phyloP scores from a whole-genome alignment of 169 alveolate species.

The Eimeria necatrix region DNA sequence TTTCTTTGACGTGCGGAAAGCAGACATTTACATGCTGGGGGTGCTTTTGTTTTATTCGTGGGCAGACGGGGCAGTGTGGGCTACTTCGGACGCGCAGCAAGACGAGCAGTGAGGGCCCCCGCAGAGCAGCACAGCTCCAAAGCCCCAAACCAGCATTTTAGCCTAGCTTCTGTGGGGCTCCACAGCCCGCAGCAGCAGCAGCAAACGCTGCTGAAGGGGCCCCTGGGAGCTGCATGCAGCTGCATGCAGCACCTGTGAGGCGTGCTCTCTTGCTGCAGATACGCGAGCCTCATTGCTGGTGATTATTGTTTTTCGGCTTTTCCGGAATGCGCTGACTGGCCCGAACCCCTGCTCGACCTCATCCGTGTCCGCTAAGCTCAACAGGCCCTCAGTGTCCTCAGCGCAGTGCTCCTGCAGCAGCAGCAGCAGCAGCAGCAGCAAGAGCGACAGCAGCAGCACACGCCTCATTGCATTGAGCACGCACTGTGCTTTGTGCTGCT shows the following conservation, averaged over 20 bases:
- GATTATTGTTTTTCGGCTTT: conserved; percentile 7
- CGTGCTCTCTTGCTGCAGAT: conserved; percentile 20
- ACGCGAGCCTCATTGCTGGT: background rate
- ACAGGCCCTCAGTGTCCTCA: background rate
- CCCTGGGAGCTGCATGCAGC: background rate
- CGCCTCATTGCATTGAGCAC: background rate
- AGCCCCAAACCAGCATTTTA: background rate
- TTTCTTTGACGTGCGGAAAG: conserved; percentile 87
- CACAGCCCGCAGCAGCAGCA: background rate
- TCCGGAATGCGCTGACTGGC: conserved; percentile 70
- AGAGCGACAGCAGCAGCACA: background rate
- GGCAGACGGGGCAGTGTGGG: conserved; percentile 91
- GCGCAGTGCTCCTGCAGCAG: background rate
- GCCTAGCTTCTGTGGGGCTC: background rate
- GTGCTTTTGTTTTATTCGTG: conserved; percentile 88
- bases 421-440: conserved; percentile 12
- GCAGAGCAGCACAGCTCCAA: background rate
- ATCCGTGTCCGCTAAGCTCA: conserved; percentile 11
- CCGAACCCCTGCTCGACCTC: conserved; percentile 41
- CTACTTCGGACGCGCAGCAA: conserved; percentile 87
- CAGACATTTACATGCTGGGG: conserved; percentile 87
- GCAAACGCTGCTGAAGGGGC: background rate
- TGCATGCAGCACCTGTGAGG: background rate
- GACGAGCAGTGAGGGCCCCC: conserved; percentile 81
- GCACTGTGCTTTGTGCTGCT: background rate